Evolutionary conservation across 768 basidiomycete species (phyloP).

Genomic region (Kwoniella sp.): DNA sequence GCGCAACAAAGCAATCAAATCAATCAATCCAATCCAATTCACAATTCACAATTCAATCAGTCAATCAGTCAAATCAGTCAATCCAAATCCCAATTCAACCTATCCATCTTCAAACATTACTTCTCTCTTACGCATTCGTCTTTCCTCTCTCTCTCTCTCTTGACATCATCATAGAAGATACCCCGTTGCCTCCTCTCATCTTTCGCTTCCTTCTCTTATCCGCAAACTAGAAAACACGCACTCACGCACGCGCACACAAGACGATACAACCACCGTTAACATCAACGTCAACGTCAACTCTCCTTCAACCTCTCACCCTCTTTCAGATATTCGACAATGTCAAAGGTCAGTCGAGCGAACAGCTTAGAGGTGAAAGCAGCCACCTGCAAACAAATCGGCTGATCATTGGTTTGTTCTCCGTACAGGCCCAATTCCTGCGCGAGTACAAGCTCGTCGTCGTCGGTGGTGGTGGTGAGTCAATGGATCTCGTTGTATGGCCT

Average conservation of each 20-base stretch:
- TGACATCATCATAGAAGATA: not conserved
- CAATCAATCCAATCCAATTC: not conserved
- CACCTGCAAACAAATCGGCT: no score
- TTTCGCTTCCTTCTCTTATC: not conserved
- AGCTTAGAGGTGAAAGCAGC: no score
- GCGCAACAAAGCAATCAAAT: not conserved
- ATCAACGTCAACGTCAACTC: no score
- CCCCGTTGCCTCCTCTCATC: not conserved
- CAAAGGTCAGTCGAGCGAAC: slow-evolving; percentile 15
- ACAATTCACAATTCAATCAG: not conserved
- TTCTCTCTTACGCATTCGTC: not conserved
- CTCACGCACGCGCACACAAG: no score
- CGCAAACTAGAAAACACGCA: not conserved
- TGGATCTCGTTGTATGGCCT: not conserved
- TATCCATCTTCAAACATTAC: not conserved
- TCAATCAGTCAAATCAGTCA: not conserved
- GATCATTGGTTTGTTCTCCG: not conserved
- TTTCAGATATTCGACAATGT: not conserved
- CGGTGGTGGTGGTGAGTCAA: slow-evolving; percentile 80
- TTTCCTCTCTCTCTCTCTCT: not conserved
- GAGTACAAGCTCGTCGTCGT: slow-evolving; percentile 99
- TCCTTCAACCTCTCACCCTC: not conserved
- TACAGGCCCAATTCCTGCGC: slow-evolving; percentile 64
- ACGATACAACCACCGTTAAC: no score
- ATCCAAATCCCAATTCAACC: no score